phyloP scores from a whole-genome alignment of 331 rosid species.

The Acacia concinna region DNA sequence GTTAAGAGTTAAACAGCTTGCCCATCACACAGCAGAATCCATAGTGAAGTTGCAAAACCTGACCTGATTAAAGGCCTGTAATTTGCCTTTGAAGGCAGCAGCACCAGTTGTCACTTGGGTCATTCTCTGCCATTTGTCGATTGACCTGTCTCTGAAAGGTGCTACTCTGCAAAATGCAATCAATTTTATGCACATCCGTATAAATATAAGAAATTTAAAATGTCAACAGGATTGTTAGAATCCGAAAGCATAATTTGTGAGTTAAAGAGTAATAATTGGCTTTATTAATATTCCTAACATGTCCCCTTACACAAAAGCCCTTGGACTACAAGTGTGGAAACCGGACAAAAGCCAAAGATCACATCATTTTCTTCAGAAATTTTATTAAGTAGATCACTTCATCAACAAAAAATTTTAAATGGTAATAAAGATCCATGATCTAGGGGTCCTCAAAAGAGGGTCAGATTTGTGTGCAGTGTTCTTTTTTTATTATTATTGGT shows the following conservation, averaged over 20 bases:
- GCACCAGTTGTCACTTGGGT: conserved; percentile 84
- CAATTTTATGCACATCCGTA: background rate
- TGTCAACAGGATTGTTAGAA: background rate
- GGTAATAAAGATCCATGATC: background rate
- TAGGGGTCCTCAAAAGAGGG: background rate
- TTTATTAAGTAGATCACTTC: background rate
- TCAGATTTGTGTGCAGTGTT: background rate
- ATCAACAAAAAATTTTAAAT: background rate
- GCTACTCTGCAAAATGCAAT: conserved; percentile 58
- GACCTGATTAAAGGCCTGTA: conserved; percentile 92
- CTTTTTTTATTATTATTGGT: background rate
- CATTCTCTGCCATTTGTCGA: conserved; percentile 88
- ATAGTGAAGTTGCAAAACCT: conserved; percentile 26
- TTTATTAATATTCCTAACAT: background rate
- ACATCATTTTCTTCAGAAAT: background rate
- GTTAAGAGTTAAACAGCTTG: conserved; percentile 11
- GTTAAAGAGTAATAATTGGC: background rate
- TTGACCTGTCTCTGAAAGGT: conserved; percentile 72
- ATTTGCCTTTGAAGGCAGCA: conserved; percentile 76
- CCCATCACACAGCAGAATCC: background rate
- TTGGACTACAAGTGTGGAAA: background rate
- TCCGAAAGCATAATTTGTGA: background rate
- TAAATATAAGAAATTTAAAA: conserved; percentile 9
- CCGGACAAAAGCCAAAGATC: background rate
- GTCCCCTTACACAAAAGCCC: background rate